Conservation (phyloP, 257 asterid genomes). For the Ajuga chamaepitys region DNA sequence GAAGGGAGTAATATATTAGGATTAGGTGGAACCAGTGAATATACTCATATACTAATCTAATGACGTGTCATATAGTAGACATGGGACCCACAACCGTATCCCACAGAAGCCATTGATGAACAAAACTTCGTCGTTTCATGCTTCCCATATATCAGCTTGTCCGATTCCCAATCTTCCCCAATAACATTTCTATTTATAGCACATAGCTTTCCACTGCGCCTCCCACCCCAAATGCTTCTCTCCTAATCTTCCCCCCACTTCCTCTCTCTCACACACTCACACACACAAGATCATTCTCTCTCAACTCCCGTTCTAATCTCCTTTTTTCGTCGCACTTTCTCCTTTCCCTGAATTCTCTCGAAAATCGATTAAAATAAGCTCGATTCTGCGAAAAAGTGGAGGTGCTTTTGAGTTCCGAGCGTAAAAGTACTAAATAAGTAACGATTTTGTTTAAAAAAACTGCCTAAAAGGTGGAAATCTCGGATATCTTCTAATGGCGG, state of each 20-base stretch:
- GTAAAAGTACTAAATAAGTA: not conserved
- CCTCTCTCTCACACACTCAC: not conserved
- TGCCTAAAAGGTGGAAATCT: constrained; percentile 15
- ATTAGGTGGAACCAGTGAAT: too few species aligned
- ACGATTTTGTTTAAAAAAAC: not conserved
- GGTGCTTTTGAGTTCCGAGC: constrained; percentile 14
- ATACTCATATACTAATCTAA: not conserved
- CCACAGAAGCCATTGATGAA: not conserved
- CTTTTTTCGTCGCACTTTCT: not conserved
- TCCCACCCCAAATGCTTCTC: not conserved
- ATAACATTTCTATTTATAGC: constrained; percentile 4
- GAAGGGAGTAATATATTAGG: too few species aligned
- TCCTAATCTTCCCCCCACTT: not conserved
- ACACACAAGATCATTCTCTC: not conserved
- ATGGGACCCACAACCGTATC: constrained; percentile 16
- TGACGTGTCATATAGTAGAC: not conserved
- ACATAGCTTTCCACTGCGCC: not conserved
- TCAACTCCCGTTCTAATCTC: not conserved
- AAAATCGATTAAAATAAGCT: not conserved
- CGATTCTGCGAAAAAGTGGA: not conserved
- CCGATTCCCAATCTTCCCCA: not conserved
- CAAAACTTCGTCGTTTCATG: constrained; percentile 21
- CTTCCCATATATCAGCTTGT: constrained; percentile 1
- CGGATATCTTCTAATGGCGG: constrained; percentile 38
- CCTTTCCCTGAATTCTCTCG: not conserved